A percentile compares a stretch with the other conserved stretches of the same genome.
Evolutionary conservation across 2,329 filamentous ascomycete species (phyloP).

Genomic region (Aspergillus carbonarius): DNA sequence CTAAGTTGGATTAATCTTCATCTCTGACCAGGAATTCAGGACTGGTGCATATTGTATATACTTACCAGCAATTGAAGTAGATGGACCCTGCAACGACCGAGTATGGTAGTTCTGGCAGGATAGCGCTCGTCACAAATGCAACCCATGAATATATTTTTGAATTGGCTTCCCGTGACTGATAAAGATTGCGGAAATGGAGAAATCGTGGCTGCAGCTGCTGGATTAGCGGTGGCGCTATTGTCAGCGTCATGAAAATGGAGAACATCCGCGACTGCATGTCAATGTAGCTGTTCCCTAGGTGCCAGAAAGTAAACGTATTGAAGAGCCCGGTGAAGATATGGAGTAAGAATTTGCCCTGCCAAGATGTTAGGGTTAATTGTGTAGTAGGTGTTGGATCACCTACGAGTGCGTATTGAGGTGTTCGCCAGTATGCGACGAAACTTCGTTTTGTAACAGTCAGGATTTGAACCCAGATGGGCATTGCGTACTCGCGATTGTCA

Average conservation of each 20-base stretch:
- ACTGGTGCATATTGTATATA: neutral
- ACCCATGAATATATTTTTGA: slow-evolving; percentile 78
- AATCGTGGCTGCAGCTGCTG: slow-evolving; percentile 76
- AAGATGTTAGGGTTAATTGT: neutral
- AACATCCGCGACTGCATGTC: slow-evolving; percentile 72
- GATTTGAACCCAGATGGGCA: slow-evolving; percentile 57
- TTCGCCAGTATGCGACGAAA: slow-evolving; percentile 65
- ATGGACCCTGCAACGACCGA: slow-evolving; percentile 63
- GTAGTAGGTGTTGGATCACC: slow-evolving; percentile 3
- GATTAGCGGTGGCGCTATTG: slow-evolving; percentile 71
- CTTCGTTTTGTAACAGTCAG: slow-evolving; percentile 55
- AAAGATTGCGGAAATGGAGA: slow-evolving; percentile 64
- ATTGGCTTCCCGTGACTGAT: slow-evolving; percentile 70
- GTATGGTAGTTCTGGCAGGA: slow-evolving; percentile 71
- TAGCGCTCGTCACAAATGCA: slow-evolving; percentile 64
- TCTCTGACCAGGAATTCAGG: neutral
- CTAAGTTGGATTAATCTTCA: slow-evolving; percentile 25
- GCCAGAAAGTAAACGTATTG: slow-evolving; percentile 70
- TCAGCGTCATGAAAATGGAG: slow-evolving; percentile 73
- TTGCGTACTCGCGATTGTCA: slow-evolving; percentile 63
- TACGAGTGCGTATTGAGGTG: slow-evolving; percentile 57
- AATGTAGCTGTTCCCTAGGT: slow-evolving; percentile 56
- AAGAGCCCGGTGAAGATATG: slow-evolving; percentile 65
- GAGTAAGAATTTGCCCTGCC: slow-evolving; percentile 61
- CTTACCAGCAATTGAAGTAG: slow-evolving; percentile 65